Base-by-base conservation (phyloP, 2,329 filamentous ascomycete species). In the Xylariaceae sp. region DNA sequence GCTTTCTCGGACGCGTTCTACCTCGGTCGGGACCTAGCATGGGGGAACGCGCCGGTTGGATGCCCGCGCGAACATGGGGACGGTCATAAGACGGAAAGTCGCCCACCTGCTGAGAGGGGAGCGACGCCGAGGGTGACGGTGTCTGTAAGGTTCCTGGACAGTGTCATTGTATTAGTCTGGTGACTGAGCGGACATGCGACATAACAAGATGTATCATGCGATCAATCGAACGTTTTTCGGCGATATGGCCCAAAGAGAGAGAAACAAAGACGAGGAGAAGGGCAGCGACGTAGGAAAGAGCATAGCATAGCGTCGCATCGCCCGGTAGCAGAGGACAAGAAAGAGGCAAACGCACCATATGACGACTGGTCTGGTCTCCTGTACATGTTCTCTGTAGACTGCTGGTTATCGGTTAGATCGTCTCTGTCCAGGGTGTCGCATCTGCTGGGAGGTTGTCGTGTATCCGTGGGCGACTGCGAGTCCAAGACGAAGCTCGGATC, bases 1-100 rank as follows among this genome's bases (percentile, higher is more conserved):
- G 91, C 72, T 93, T 95, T 72, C 84, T 86, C 11, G 86, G 80
- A 64, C 82, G 80, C 23, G 74, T 72, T 51, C 79, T 79, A 62
- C 78, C 76, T 65, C 80, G 77, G 56, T 84, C 81, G 58, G 77
- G 69, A 50, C 73, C 71, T 66, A 77, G 63, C 69, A 78, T 68
- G 56, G 80, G 76, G 61, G 83, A 80, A 56, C 77, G 75, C 11
- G 77, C 66, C 35, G 73, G 65, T 45, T 74, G 73, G 51, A 68
- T 63, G 65, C 69, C 64, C 55, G 71, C 64, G 69, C 75, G 67
- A 45, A 73, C 71, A 60, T 75, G 67, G 56, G 74, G 63, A 59
- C 75, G 72, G 54, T 82, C 76, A 65, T 73, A 73, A 13, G 70
- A 63, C 7, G 66, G 62, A n/a, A 74, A 60, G 53, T 79, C 75